Base-by-base conservation (phyloP, 2,329 filamentous ascomycete genomes). In the Amauroascus verrucosus region DNA sequence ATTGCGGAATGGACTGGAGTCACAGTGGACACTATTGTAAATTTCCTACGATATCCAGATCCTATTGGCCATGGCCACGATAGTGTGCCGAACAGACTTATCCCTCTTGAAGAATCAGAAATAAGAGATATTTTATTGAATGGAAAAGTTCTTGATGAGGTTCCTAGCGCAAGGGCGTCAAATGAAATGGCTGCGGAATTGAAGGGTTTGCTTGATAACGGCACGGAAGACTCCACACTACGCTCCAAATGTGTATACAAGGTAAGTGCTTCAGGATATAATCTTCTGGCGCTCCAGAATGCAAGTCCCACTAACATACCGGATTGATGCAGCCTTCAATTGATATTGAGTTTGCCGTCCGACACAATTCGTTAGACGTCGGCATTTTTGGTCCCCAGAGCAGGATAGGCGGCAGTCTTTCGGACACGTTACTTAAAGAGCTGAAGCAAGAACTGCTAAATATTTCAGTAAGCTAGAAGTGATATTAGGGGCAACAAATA, bases 1-100 rank as follows among this genome's bases (percentile, higher is more conserved):
- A 83, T 95, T 35, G 68, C 75, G 18, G 67, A 75, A 14, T 95
- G 88, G 88, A 91, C 86, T 0, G 85, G 84, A 0, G 69, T 88
- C 1, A 73, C 68, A 51, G 67, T 95, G 1, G 78, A 86, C 60
- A 82, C 78, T 0, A 91, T 87, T 69, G 81, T 95, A 61, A 96
- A 96, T 65, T 93, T 95, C 59, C 67, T 95, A 16, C 81, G 75
- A 49, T 66, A 82, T 4, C 77, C 77, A 1, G 70, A 70, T 38
- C 57, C 60, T 1, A 59, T 61, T 37, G 26, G 40, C 8, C 24
- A 30, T 30, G 32, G 51, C 7, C 20, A 16, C 5, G 46, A 48
- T 32, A 16, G 38, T 20, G 22, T 18, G 22, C 13, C 50, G 9
- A 26, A 16, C 14, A 40, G 24, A 4, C 22, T 51, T 30, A 40